Base-by-base conservation (phyloP, 1,284 basidiomycete species). In the Apiotrichum siamense region DNA sequence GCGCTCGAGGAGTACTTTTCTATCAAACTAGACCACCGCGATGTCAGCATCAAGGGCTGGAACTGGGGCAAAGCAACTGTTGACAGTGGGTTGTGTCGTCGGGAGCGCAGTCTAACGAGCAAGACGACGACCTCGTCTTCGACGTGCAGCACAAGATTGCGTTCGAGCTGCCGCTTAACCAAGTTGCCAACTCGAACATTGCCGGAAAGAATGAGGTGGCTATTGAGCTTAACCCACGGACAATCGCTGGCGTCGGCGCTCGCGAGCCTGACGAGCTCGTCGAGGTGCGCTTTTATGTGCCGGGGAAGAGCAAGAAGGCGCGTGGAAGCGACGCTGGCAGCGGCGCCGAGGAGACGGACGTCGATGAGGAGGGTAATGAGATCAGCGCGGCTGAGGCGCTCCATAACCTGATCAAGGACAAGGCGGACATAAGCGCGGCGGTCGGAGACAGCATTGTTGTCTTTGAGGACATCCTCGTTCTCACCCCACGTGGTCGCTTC, bases 61-160 rank as follows among this genome's bases (percentile, higher is more conserved):
- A 98, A 99, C 72, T 99, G 96, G 96, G 96, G 96, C 17, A 82
- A 87, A 35, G 88, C 88, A 3, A 89, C 94, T 66, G 91, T 98
- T 60, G 87, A 90, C 79, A 87, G 92, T 88, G 59, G 58, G 80
- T 52, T 43, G 44, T 42, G 29, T 41, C 23, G 46, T 3, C 5
- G 13, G 25, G 5, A 3, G 24, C 25, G 21, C 29, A 12, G 11
- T 15, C 53, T 60, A 33, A 54, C 41, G 23, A 13, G 54, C 3
- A 60, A 96, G 92, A 88, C 47, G 82, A 86, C 70, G 90, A 97
- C 53, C 79, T 97, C 29, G 87, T 85, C 5, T 99, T 98, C 74
- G 77, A 88, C 37, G 86, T 97, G 2, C 86, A 88, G 4, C 90
- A 90, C 62, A 91, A 87, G 75, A 86, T 86, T 0, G 81, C 89